Evolutionary conservation across 257 asterid genomes (phyloP), one percentile per base, ranked within the genome.

Genomic region (Mentha longifolia): DNA sequence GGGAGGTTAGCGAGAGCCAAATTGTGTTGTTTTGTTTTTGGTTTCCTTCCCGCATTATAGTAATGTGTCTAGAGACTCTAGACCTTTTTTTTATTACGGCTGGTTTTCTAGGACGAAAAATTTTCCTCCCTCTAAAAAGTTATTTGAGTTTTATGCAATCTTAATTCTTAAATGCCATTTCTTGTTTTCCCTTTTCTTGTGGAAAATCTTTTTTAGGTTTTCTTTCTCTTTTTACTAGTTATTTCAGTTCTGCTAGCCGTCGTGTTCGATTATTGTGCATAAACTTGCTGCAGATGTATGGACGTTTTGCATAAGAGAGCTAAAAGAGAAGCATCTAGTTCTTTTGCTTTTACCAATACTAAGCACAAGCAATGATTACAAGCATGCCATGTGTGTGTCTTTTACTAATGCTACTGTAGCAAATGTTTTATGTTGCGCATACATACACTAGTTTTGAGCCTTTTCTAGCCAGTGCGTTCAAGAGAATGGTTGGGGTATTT

Each of bases 121-220:
- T 39, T 39, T 39, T 39, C 43, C 10, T 9, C 43, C 4, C 41
- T 55, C 45, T 67, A 16, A 71, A 51, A 68, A 62, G 56, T 22
- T 22, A 22, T 22, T 22, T 22, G 25, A 22, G 25, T 22, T 69
- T 69, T 39, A n/a, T 9, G 31, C 61, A 22, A 37, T 72, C n/a
- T n/a, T n/a, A 2, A 22, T 0, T 22, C 52, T 28, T 14, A 30
- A 45, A 11, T 67, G 65, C 74, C 59, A 39, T 46, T 20, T 16
- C 63, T 76, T 39, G 63, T 4, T 65, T 60, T 63, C 74, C 56
- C 66, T 31, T 57, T 47, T 67, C 59, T 19, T 60, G 43, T 13
- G n/a, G 70, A 74, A 45, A 35, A 1, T 25, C 45, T 5, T 16
- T 51, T 58, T 63, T 25, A 7, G 54, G 25, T 42, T 11, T 17